phyloP scores from a whole-genome alignment of 1,139 yeast genomes.

The Candida glucosophila region DNA sequence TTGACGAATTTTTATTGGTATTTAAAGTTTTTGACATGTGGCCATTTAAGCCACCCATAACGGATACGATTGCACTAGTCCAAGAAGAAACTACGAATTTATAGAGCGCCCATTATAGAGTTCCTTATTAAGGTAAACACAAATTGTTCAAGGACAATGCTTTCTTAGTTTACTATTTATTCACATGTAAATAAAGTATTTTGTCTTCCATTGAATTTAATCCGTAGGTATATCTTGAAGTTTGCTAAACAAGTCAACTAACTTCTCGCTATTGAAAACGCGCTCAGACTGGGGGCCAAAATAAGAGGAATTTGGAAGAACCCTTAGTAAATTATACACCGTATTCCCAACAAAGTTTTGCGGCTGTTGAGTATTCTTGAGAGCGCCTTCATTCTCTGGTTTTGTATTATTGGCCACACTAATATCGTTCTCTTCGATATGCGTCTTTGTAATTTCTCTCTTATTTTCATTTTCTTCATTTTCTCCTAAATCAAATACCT shows the following conservation, averaged over 20 bases:
- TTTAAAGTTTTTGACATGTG: conserved; percentile 52
- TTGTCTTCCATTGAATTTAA: too few species aligned
- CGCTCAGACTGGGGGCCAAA: conserved; percentile 34
- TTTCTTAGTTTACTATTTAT: too few species aligned
- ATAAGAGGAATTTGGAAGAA: conserved; percentile 43
- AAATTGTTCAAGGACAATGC: too few species aligned
- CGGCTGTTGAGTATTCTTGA: conserved; percentile 3
- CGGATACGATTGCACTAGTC: conserved; percentile 10
- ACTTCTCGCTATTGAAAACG: conserved; percentile 30
- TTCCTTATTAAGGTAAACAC: too few species aligned
- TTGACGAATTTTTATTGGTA: conserved; percentile 45
- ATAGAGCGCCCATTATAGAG: conserved; percentile 2
- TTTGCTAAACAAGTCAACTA: conserved; percentile 33
- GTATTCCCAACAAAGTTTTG: conserved; percentile 42
- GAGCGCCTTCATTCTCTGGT: conserved; percentile 4
- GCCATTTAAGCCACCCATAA: conserved; percentile 72
- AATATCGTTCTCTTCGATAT: conserved; percentile 1
- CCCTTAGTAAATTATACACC: conserved; percentile 42
- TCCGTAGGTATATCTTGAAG: conserved; percentile 21
- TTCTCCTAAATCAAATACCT: conserved; percentile 33
- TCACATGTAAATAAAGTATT: too few species aligned
- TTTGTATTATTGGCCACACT: conserved; percentile 1
- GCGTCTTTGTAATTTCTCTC: conserved; percentile 1
- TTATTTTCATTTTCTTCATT: conserved; percentile 6
- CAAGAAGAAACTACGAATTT: conserved; percentile 12